phyloP scores from a whole-genome alignment of 140 eudicot species.

The Erigeron philadelphicus region DNA sequence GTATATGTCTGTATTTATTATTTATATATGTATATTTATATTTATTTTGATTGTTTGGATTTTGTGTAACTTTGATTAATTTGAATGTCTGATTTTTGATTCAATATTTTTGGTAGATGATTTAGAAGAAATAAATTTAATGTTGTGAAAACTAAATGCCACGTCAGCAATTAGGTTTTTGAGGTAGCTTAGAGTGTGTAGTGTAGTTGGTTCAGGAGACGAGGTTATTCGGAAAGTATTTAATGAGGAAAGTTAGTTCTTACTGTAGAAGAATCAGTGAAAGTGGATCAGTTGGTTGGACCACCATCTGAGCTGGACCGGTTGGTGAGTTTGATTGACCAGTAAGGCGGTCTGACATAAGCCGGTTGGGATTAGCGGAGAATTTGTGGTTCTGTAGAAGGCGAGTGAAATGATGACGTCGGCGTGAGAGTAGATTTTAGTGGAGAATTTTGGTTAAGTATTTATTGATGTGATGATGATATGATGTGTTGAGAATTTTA shows the following conservation, averaged over 20 bases:
- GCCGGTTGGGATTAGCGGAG: no score
- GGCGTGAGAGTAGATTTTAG: conserved; percentile 29
- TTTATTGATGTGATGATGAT: conserved; percentile 39
- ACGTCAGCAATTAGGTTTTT: neutral
- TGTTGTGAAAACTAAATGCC: neutral
- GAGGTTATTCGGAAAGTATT: no score
- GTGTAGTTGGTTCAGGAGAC: no score
- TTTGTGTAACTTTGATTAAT: neutral
- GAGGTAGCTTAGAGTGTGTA: neutral
- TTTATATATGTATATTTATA: neutral
- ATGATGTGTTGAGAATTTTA: neutral
- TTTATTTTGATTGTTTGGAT: neutral
- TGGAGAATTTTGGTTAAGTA: conserved; percentile 38
- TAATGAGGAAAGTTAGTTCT: no score
- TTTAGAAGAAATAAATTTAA: no score
- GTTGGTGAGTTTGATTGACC: no score
- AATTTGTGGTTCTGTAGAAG: no score
- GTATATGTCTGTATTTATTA: no score
- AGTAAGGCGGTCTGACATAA: no score
- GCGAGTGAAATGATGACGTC: neutral
- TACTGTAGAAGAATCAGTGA: no score
- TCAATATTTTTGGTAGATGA: conserved; percentile 17
- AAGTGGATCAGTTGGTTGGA: no score
- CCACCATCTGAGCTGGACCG: no score
- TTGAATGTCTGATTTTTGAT: conserved; percentile 20